Evolutionary conservation across 495 filamentous ascomycete genomes (phyloP).

Genomic region (Chaetomium fimeti): DNA sequence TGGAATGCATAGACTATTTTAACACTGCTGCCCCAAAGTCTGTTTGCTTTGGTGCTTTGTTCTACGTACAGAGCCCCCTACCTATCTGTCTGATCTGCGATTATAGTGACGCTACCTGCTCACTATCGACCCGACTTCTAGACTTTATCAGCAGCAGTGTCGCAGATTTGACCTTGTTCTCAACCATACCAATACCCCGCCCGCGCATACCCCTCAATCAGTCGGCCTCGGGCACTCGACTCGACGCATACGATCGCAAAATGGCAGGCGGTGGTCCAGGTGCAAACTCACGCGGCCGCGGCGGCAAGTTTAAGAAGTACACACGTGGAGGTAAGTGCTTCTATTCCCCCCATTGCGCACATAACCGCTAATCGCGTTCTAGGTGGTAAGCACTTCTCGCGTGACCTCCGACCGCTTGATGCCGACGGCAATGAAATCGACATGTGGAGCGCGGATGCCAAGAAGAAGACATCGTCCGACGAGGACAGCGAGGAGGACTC

Average conservation of each 20-base stretch:
- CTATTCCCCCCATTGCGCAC: neutral
- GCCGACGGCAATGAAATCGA: conserved; percentile 73
- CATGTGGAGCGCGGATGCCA: conserved; percentile 63
- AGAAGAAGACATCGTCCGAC: conserved; percentile 34
- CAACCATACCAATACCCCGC: conserved; percentile 23
- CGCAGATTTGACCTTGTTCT: neutral
- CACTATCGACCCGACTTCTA: too few relatives aligned
- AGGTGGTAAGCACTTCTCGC: conserved; percentile 95
- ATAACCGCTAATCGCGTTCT: conserved; percentile 13
- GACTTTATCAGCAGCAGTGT: neutral
- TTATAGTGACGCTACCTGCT: neutral
- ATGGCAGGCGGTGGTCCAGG: conserved; percentile 65
- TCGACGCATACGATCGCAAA: conserved; percentile 23
- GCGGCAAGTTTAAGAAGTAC: conserved; percentile 91
- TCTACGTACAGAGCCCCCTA: neutral
- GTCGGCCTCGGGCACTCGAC: neutral
- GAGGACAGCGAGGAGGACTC: conserved; percentile 50
- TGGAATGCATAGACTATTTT: neutral
- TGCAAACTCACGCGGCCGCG: conserved; percentile 64
- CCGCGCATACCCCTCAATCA: conserved; percentile 12
- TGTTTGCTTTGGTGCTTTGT: neutral
- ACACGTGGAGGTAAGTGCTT: conserved; percentile 77
- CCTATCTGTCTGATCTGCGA: neutral
- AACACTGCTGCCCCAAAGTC: neutral
- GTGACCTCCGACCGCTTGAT: conserved; percentile 80